Evolutionary conservation across 768 basidiomycete genomes (phyloP).

Genomic region (Trametes elegans): DNA sequence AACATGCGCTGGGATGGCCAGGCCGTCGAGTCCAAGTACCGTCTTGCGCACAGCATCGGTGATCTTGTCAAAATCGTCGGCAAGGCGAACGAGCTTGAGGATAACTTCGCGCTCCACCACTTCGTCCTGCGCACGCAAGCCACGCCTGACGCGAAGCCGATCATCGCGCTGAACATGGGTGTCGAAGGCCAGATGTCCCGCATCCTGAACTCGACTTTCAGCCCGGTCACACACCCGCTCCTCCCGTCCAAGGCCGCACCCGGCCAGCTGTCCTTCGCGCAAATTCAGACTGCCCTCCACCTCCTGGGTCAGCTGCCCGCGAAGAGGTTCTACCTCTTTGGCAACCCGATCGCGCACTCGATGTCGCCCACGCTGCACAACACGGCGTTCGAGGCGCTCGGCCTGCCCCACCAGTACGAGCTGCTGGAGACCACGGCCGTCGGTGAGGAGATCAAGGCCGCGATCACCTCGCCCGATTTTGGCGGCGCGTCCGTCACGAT

Average conservation of each 20-base stretch:
- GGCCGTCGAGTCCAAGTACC: constrained; percentile 66
- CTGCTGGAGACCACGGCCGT: constrained; percentile 73
- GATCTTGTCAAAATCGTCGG: constrained; percentile 94
- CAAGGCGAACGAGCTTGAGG: constrained; percentile 68
- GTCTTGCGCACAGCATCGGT: constrained; percentile 60
- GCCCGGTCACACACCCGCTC: constrained; percentile 86
- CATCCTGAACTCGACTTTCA: constrained; percentile 81
- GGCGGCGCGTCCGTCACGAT: constrained; percentile 98
- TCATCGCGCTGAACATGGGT: constrained; percentile 96
- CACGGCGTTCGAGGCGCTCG: constrained; percentile 75
- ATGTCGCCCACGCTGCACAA: constrained; percentile 95
- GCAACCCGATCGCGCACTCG: constrained; percentile 83
- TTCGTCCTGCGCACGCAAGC: constrained; percentile 57
- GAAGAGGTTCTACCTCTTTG: constrained; percentile 82
- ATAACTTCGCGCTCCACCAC: constrained; percentile 75
- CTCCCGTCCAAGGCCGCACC: constrained; percentile 89
- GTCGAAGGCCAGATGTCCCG: constrained; percentile 86
- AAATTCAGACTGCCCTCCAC: constrained; percentile 81
- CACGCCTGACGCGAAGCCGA: constrained; percentile 61
- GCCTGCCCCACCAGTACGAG: constrained; percentile 80
- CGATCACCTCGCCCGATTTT: constrained; percentile 67
- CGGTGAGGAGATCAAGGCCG: constrained; percentile 59
- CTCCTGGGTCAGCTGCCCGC: constrained; percentile 77
- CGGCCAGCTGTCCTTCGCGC: constrained; percentile 85
- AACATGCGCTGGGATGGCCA: constrained; percentile 76